Base-by-base conservation (phyloP, 2,329 filamentous ascomycete species). In the Dothiorella sarmentorum region DNA sequence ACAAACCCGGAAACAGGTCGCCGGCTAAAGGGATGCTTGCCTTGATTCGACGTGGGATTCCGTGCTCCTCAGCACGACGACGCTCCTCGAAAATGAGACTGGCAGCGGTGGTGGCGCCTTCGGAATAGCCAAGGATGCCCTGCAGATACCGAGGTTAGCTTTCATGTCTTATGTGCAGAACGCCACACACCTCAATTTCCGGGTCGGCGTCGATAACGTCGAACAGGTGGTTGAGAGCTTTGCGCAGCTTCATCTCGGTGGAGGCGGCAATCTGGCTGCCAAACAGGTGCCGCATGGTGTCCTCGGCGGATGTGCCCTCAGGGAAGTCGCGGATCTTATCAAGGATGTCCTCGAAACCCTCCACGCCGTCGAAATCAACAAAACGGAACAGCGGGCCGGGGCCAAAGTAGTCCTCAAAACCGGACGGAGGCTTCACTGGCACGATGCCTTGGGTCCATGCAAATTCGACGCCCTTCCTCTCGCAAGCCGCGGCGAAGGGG, bases 111-210 rank as follows among this genome's bases (percentile, higher is more conserved):
- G 79, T 80, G 1, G 83, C 82, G 3, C 83, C 83, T 65, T 86
- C 83, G 0, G 82, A 85, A 64, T 85, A 86, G 1, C 83, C 83
- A 17, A 86, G 75, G 44, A 86, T 79, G 2, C 80, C 83, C 60
- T 53, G n/a, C 81, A 78, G 59, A 82, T 76, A 1, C 29, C 9
- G 10, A 10, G 13, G 20, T 40, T 35, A 53, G 6, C 35, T 29
- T 2, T 9, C 15, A 6, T 29, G 11, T 7, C n/a, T 35, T 9
- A 10, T n/a, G n/a, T 6, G 7, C 17, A 9, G 22, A 4, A 22
- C 17, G 10, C 15, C 1, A 38, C 47, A 10, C 22, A 53, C 49
- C 33, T 52, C 45, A 20, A 59, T 59, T 13, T 59, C 56, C 3
- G 75, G 74, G 0, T 75, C 75, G 3, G 73, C 72, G 15, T 80